A percentile compares a stretch with the other conserved stretches of the same genome.
These are phyloP conservation scores for Endotrypanum monterogeii DNA, from an alignment of 208 protist species.

Conservation along the genomic window DNA sequence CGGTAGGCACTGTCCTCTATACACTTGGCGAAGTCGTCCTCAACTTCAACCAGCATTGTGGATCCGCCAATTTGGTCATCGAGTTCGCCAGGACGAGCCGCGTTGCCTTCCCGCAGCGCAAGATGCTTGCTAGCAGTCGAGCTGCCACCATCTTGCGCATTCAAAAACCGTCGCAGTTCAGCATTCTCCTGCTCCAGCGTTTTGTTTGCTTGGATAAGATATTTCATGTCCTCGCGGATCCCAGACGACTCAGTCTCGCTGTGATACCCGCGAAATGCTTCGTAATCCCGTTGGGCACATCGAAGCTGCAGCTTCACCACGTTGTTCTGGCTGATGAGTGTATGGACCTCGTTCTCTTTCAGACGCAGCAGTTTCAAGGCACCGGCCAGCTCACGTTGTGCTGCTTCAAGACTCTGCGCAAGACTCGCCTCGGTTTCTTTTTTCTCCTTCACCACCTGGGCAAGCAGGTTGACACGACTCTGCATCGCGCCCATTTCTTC, in stretches of 20 bases:
- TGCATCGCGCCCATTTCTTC: conserved; percentile 31
- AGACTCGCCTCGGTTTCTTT: conserved; percentile 17
- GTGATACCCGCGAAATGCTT: conserved; percentile 20
- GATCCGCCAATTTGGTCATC: neutral
- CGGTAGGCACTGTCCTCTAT: conserved; percentile 33
- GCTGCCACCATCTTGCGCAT: conserved; percentile 16
- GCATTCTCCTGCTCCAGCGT: conserved; percentile 67
- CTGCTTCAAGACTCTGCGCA: conserved; percentile 18
- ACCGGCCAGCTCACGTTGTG: conserved; percentile 57
- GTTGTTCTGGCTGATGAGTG: conserved; percentile 41
- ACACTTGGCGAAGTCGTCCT: conserved; percentile 4
- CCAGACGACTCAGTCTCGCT: conserved; percentile 26
- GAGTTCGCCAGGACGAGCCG: too few relatives aligned
- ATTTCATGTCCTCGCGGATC: conserved; percentile 48
- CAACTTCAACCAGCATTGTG: neutral
- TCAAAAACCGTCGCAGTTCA: conserved; percentile 40
- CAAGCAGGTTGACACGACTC: conserved; percentile 35
- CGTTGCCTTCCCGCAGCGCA: neutral
- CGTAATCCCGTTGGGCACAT: conserved; percentile 49
- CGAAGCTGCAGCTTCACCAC: conserved; percentile 51
- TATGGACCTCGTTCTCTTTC: conserved; percentile 57
- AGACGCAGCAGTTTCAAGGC: conserved; percentile 53
- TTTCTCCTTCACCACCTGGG: conserved; percentile 17
- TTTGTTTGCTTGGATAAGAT: conserved; percentile 79
- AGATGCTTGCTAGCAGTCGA: neutral